Evolutionary conservation across 2,329 filamentous ascomycete species (phyloP), one percentile per base, ranked within the genome.

Genomic region (Penicillium janthinellum): DNA sequence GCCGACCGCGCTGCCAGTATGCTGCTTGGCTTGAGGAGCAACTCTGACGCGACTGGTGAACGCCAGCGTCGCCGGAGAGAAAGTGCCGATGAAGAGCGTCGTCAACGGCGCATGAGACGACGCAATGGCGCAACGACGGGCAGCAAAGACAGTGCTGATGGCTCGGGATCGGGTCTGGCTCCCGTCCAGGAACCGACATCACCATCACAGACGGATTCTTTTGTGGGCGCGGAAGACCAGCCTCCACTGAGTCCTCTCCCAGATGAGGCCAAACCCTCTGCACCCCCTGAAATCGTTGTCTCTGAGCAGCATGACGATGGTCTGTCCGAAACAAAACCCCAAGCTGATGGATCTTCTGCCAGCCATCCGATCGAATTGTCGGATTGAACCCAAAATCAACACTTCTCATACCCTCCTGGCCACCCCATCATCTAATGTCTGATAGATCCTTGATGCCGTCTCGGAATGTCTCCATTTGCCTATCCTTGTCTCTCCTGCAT

Each of bases 1-100:
- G 93, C 92, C 3, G 90, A 93, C 67, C 86, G 92, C 54, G 93
- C 94, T 2, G 92, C 92, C 1, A 86, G 88, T 64, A 81, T 97
- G 74, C 81, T 98, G 34, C 90, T 96, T 71, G 92, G 92, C 48
- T 88, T 97, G 76, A 86, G 92, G 59, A 83, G 87, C 44, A 86
- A 86, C 44, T 70, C 69, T 3, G 82, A 88, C 51, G 85, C 84
- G 22, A 83, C 82, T 17, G 84, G 82, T 7, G 80, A 78, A 20
- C 78, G 81, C 12, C 81, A 91, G 58, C 80, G 92, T 56, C 83
- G 87, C 58, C 78, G 88, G 68, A 79, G 90, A 70, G 89, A 93
- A 72, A 91, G 86, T 62, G 90, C 91, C 1, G 91, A 95, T 67
- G 90, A 91, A 64, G 91, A 96, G 76, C 81, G 91, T 56, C 84